A percentile compares a stretch with the other conserved stretches of the same genome.
These are phyloP conservation scores for Catenaria anguillulae DNA, from an alignment of 371 early-diverging fungal species.

Conservation along the genomic window DNA sequence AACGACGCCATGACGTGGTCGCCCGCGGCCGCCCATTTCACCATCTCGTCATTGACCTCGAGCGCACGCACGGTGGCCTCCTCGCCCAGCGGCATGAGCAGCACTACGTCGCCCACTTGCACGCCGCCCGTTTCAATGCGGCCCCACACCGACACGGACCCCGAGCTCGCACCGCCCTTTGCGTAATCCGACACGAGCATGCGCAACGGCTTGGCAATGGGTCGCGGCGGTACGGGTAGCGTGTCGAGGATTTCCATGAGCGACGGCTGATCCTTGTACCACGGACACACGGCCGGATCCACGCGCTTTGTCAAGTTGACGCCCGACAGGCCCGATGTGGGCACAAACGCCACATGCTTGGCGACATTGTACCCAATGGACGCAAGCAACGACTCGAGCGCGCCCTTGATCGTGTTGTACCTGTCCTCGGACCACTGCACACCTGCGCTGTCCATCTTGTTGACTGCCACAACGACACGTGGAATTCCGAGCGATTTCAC, in stretches of 20 bases:
- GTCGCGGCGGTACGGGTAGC: conserved; percentile 53
- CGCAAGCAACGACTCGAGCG: conserved; percentile 48
- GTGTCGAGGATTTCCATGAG: conserved; percentile 28
- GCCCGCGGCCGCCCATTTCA: conserved; percentile 83
- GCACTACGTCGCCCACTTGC: conserved; percentile 68
- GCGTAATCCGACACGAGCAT: conserved; percentile 72
- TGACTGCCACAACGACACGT: conserved; percentile 77
- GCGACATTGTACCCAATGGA: conserved; percentile 56
- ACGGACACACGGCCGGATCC: neutral
- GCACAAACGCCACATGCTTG: conserved; percentile 52
- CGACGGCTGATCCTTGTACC: neutral
- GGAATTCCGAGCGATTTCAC: conserved; percentile 74
- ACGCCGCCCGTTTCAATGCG: conserved; percentile 69
- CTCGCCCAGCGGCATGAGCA: conserved; percentile 68
- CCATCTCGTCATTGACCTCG: conserved; percentile 50
- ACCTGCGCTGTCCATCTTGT: conserved; percentile 65
- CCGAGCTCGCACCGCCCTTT: conserved; percentile 47
- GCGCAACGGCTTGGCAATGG: conserved; percentile 62
- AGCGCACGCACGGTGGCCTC: conserved; percentile 62
- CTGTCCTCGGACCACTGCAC: conserved; percentile 60
- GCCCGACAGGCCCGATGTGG: conserved; percentile 78
- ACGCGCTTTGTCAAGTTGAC: conserved; percentile 45
- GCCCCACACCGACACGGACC: conserved; percentile 65
- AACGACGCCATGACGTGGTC: conserved; percentile 70
- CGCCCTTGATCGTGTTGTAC: conserved; percentile 49